Evolutionary conservation across 352 stramenopile genomes (phyloP).

Genomic region (Phytophthora uliginosa): DNA sequence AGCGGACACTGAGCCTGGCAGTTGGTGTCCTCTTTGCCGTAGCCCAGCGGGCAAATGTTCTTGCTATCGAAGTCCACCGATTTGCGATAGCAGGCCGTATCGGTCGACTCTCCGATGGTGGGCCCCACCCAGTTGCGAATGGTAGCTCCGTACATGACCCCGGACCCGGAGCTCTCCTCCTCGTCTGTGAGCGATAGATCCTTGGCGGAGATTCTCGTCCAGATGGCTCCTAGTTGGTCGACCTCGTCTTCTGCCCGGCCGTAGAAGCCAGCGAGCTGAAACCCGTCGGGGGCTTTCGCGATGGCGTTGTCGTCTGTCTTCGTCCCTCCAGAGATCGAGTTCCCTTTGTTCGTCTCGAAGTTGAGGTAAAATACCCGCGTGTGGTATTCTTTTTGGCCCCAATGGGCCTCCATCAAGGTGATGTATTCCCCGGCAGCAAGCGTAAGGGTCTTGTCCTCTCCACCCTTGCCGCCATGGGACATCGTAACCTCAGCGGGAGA

Average conservation of each 20-base stretch:
- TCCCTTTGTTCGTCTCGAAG: slow-evolving; percentile 1
- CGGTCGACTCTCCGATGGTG: background rate
- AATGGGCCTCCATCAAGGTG: slow-evolving; percentile 10
- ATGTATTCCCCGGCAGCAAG: background rate
- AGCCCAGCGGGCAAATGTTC: slow-evolving; percentile 23
- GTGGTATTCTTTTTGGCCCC: slow-evolving; percentile 7
- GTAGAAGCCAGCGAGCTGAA: slow-evolving; percentile 6
- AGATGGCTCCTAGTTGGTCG: slow-evolving; percentile 3
- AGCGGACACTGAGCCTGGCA: slow-evolving; percentile 52
- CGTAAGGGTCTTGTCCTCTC: slow-evolving; percentile 3
- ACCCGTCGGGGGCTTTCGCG: background rate
- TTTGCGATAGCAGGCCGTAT: slow-evolving; percentile 9
- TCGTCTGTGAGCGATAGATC: slow-evolving; percentile 1
- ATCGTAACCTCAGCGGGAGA: slow-evolving; percentile 5
- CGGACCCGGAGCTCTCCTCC: slow-evolving; percentile 1
- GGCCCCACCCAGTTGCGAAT: slow-evolving; percentile 11
- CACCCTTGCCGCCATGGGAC: slow-evolving; percentile 3
- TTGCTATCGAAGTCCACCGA: slow-evolving; percentile 13
- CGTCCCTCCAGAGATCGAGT: slow-evolving; percentile 5
- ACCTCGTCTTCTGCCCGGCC: slow-evolving; percentile 3
- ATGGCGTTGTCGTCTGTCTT: slow-evolving; percentile 3
- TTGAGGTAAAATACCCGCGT: slow-evolving; percentile 8
- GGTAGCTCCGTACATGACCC: slow-evolving; percentile 3
- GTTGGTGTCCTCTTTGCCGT: slow-evolving; percentile 1
- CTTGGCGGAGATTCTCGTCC: slow-evolving; percentile 9